Conservation (phyloP, 345 rosid genomes). For the Gossypium thurberi region DNA sequence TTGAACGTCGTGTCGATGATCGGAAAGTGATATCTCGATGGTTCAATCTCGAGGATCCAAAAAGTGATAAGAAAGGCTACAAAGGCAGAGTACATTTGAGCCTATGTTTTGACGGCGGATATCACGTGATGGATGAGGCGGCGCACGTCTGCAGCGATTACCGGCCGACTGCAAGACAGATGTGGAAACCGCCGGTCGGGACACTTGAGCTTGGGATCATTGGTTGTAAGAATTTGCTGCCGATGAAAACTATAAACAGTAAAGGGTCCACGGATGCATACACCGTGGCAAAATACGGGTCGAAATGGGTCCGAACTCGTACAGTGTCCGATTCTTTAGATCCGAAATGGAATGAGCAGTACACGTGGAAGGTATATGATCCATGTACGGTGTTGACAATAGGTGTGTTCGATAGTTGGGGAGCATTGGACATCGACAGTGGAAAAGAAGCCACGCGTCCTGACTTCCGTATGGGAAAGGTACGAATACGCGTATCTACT, state of each 20-base stretch:
- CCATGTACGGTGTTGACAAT: slow-evolving; percentile 73
- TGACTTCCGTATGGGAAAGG: slow-evolving; percentile 63
- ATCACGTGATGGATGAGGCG: slow-evolving; percentile 93
- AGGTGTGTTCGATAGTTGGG: slow-evolving; percentile 77
- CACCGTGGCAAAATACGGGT: slow-evolving; percentile 75
- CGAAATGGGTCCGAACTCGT: slow-evolving; percentile 87
- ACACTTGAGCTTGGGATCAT: slow-evolving; percentile 73
- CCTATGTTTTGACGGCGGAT: slow-evolving; percentile 84
- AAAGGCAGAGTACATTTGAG: slow-evolving; percentile 73
- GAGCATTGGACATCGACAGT: slow-evolving; percentile 34
- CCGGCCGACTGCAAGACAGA: slow-evolving; percentile 82
- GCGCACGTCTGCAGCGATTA: slow-evolving; percentile 82
- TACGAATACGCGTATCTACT: slow-evolving; percentile 67
- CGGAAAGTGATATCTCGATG: slow-evolving; percentile 62
- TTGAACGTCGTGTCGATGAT: slow-evolving; percentile 88
- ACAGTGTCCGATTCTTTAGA: slow-evolving; percentile 62
- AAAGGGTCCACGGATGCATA: slow-evolving; percentile 74
- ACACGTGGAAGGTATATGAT: slow-evolving; percentile 80
- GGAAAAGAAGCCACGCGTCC: slow-evolving; percentile 42
- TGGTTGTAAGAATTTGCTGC: slow-evolving; percentile 66
- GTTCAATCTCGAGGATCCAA: slow-evolving; percentile 52
- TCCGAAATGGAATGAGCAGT: slow-evolving; percentile 92
- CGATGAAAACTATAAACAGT: slow-evolving; percentile 62
- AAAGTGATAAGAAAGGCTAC: slow-evolving; percentile 43
- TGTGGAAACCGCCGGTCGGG: slow-evolving; percentile 84